Conservation (phyloP, 306 rosid species). For the Quercus agrifolia region DNA sequence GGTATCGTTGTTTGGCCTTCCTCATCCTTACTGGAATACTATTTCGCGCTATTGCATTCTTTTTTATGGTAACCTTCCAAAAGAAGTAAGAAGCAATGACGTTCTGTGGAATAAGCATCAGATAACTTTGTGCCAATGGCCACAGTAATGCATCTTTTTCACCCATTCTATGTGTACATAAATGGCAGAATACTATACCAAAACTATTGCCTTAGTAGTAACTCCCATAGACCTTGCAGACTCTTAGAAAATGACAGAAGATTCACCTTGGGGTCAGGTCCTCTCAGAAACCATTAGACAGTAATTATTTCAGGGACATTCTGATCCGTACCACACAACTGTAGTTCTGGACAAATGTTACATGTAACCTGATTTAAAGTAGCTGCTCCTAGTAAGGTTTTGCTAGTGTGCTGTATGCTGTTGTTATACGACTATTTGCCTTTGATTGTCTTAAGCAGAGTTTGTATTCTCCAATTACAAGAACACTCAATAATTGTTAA, state of each 20-base stretch:
- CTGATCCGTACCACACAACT: too few relatives aligned
- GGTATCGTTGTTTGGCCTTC: slow-evolving; percentile 50
- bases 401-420: neutral
- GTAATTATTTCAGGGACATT: too few relatives aligned
- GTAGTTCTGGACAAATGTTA: neutral
- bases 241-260: neutral
- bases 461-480: neutral
- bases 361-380: neutral
- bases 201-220: neutral
- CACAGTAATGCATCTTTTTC: neutral
- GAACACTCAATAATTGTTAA: neutral
- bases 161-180: slow-evolving; percentile 16
- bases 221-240: neutral
- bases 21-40: slow-evolving; percentile 51
- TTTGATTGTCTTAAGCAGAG: neutral
- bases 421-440: neutral
- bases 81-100: slow-evolving; percentile 51
- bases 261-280: neutral
- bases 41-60: slow-evolving; percentile 61
- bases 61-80: slow-evolving; percentile 77
- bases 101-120: too few relatives aligned
- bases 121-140: neutral
- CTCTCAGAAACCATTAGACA: neutral
- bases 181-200: slow-evolving; percentile 1
- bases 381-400: neutral